A percentile compares a stretch with the other conserved stretches of the same genome.
Evolutionary conservation across 441 rosid species (phyloP).

Genomic region (Gossypium davidsonii): DNA sequence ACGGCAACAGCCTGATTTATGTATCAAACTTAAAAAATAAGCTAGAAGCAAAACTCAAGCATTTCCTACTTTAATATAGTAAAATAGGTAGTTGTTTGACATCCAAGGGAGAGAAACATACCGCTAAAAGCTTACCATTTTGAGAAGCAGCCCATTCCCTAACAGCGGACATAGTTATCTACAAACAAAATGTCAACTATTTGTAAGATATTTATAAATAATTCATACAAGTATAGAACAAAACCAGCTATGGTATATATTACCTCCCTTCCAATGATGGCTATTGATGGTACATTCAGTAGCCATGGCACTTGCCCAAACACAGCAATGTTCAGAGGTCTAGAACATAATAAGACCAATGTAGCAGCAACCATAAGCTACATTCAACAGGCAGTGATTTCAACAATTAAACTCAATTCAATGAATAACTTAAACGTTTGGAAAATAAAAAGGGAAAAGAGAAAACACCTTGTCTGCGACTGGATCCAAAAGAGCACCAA

Average conservation of each 20-base stretch:
- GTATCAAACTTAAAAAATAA: neutral
- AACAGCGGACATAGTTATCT: constrained; percentile 99
- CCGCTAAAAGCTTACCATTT: constrained; percentile 67
- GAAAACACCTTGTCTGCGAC: constrained; percentile 81
- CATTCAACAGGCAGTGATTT: constrained; percentile 15
- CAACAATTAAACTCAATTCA: neutral
- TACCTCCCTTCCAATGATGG: constrained; percentile 97
- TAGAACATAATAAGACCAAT: constrained; percentile 69
- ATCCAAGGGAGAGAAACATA: constrained; percentile 21
- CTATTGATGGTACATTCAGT: constrained; percentile 72
- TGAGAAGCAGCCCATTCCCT: constrained; percentile 99
- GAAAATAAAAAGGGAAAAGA: neutral
- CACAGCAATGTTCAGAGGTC: constrained; percentile 50
- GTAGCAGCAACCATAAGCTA: constrained; percentile 99
- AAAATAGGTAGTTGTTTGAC: neutral
- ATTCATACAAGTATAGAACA: neutral
- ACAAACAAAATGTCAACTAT: constrained; percentile 18
- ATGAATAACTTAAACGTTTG: neutral
- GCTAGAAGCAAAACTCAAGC: neutral
- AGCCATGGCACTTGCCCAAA: constrained; percentile 74
- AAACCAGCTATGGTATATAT: neutral
- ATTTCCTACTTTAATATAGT: neutral
- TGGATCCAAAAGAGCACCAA: constrained; percentile 97
- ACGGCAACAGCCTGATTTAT: constrained; percentile 85
- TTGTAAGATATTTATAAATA: constrained; percentile 11